Evolutionary conservation across 192 early-diverging fungal species (phyloP), one percentile per base, ranked within the genome.

Genomic region (Umbelopsis sp.): DNA sequence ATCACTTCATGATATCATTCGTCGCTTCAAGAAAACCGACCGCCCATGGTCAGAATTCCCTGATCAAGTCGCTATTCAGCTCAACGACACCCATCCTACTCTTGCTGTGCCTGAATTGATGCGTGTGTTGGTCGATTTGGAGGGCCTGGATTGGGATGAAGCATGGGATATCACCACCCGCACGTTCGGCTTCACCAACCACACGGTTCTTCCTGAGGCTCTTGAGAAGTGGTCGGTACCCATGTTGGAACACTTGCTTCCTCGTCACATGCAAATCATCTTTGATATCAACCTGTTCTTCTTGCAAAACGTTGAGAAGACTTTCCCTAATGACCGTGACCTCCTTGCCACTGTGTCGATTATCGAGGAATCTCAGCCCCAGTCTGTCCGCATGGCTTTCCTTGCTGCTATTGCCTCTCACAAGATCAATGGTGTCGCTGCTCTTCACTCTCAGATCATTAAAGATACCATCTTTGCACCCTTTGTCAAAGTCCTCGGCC

Each of bases 221-320:
- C 88, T 99, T 82, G 97, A 99, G 84, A 91, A 90, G 76, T 99
- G 97, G 97, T 88, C 96, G 2, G 96, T 98, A 49, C 95, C 97
- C 1, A 91, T 97, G 86, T 79, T 99, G 71, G 84, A 89, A 76
- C 91, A 97, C 75, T 86, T 99, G 21, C 85, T 99, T 69, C 97
- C 97, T 41, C 90, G 97, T 72, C 96, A 97, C 82, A 92, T 99
- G 94, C 93, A 94, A 80, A 96, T 99, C 80, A 98, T 99, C 81
- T 99, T 97, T 78, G 96, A 99, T 80, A 93, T 99, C 88, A 99
- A 99, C 82, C 82, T 99, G 84, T 99, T 90, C 88, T 99, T 99
- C 83, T 80, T 99, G 71, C 97, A 99, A 85, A 82, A 84, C 54
- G 96, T 99, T 24, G 97, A 99, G 84, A 85, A 85, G 77, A 77